Conservation (phyloP, 345 rosid genomes). For the Geranium rotundifolium region DNA sequence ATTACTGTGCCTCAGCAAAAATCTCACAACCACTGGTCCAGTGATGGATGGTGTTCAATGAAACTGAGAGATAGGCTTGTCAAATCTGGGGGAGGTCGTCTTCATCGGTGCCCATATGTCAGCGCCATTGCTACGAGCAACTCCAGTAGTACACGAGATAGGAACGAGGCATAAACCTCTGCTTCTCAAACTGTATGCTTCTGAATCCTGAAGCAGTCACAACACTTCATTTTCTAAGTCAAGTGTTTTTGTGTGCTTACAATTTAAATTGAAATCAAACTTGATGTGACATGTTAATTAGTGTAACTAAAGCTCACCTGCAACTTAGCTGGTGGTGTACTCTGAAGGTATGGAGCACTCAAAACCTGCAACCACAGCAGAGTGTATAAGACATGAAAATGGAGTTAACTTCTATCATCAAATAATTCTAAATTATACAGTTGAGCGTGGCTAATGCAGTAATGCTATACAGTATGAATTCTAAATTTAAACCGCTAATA, state of each 20-base stretch:
- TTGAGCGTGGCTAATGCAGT: no score
- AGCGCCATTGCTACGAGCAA: slow-evolving; percentile 85
- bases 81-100: slow-evolving; percentile 49
- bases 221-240: no score
- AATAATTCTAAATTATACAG: no score
- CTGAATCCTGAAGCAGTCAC: slow-evolving; percentile 25
- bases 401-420: no score
- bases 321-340: slow-evolving; percentile 24
- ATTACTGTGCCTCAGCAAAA: no score
- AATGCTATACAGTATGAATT: no score
- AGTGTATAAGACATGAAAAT: no score
- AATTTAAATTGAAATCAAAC: no score
- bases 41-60: slow-evolving; percentile 9
- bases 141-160: slow-evolving; percentile 51
- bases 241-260: no score
- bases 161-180: slow-evolving; percentile 88
- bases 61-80: slow-evolving; percentile 20
- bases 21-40: no score
- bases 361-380: slow-evolving; percentile 44
- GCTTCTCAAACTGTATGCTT: slow-evolving; percentile 47
- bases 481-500: no score
- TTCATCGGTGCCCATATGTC: slow-evolving; percentile 97
- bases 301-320: slow-evolving; percentile 33
- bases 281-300: no score
- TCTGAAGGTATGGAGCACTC: slow-evolving; percentile 91